Conservation (phyloP, 306 rosid genomes). For the Betula pendula region DNA sequence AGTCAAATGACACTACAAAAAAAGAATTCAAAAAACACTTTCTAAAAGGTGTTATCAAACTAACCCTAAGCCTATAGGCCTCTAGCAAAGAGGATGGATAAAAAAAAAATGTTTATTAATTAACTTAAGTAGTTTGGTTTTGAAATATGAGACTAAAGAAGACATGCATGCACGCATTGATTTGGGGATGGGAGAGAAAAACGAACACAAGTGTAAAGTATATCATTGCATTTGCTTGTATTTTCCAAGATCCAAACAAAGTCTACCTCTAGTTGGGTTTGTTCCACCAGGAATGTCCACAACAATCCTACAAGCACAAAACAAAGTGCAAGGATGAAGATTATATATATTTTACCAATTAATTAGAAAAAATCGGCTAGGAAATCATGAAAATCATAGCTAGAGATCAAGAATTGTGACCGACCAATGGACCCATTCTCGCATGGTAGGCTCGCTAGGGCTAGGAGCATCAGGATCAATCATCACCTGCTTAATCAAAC, state of each 20-base stretch:
- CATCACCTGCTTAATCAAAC: slow-evolving; percentile 66
- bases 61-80: neutral
- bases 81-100: neutral
- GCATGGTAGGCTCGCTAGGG: slow-evolving; percentile 91
- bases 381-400: neutral
- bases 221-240: neutral
- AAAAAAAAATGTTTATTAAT: neutral
- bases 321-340: neutral
- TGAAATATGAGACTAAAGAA: neutral
- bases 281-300: slow-evolving; percentile 83
- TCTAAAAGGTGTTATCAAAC: too few species aligned
- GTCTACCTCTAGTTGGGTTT: slow-evolving; percentile 57
- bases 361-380: too few species aligned
- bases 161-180: neutral
- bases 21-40: too few species aligned
- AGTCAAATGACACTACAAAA: too few species aligned
- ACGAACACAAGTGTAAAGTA: too few species aligned
- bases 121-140: neutral
- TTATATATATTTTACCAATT: too few species aligned
- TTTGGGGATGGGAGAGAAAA: neutral
- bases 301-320: slow-evolving; percentile 56
- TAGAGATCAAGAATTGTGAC: neutral
- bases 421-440: slow-evolving; percentile 86
- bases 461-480: slow-evolving; percentile 95
- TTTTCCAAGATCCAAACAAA: neutral